Base-by-base conservation (phyloP, 805 yeast genomes). In the Candida quercuum region DNA sequence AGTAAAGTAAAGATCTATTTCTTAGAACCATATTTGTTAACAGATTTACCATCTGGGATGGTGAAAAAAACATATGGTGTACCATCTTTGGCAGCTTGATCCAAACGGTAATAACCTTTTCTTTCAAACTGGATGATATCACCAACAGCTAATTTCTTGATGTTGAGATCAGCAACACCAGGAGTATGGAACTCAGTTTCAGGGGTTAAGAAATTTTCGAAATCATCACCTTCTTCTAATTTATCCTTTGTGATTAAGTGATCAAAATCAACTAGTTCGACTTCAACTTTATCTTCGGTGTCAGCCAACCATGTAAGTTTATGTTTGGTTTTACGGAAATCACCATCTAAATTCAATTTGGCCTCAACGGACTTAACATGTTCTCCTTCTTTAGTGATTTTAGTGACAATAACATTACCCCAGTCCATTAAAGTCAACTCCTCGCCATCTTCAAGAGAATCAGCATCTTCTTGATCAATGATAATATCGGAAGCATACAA, bases 371-470 rank as follows among this genome's bases (percentile, higher is more conserved):
- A 67, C 33, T 69, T 70, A 39, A 83, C 83, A 31, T 60, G 61
- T 33, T 63, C 74, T 41, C 74, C 83, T 46, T 77, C 79, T 60
- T 75, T 80, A 59, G 65, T 66, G 56, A 89, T 74, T 60, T 77
- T 76, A 48, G 82, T 75, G 48, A 89, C 68, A 48, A 91, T 83
- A 41, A 79, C 84, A 61, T 91, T 91, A 73, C 97, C 98, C 98
- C 98, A 91, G 66, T 91, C 97, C 98, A 91, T 91, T 55, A 91
- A 75, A n/a, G 98, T 91, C 46, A 89, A 71, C 69, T 91, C 98
- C 67, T 91, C 98, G 47, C 83, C 86, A 30, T 78, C 91, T 49
- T 72, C 78, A 43, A 81, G 69, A 32, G 89, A 81, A 43, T 65
- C 68, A 27, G 84, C 85, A 64, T 91, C 98, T 21, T 72, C 91